Evolutionary conservation across 108 stramenopile genomes (phyloP).

Genomic region (Stephanodiscus minutulus): DNA sequence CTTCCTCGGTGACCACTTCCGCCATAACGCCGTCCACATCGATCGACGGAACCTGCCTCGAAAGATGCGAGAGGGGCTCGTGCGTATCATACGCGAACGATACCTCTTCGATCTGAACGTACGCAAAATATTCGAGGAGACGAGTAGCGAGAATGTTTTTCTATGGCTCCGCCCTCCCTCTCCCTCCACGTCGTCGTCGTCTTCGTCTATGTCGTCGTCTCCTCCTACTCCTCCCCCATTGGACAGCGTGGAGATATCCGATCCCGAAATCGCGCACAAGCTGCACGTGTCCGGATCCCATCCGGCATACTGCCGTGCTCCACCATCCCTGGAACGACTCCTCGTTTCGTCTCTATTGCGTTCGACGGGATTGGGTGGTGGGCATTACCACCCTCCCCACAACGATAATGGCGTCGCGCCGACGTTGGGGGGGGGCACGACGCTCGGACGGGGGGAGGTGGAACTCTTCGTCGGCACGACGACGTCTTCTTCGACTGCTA

Average conservation of each 20-base stretch:
- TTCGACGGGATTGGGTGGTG: slow-evolving; percentile 80
- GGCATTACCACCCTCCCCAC: slow-evolving; percentile 70
- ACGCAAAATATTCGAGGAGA: slow-evolving; percentile 62
- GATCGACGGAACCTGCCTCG: slow-evolving; percentile 17
- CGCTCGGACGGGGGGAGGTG: slow-evolving; percentile 86
- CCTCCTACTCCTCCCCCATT: slow-evolving; percentile 14
- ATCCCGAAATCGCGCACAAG: slow-evolving; percentile 70
- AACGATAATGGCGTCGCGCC: slow-evolving; percentile 7
- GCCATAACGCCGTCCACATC: slow-evolving; percentile 59
- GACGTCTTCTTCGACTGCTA: not conserved
- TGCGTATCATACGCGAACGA: slow-evolving; percentile 41
- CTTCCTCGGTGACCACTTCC: slow-evolving; percentile 51
- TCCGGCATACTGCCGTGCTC: slow-evolving; percentile 89
- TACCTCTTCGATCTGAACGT: slow-evolving; percentile 61
- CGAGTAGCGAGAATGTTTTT: slow-evolving; percentile 70
- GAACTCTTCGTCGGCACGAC: slow-evolving; percentile 77
- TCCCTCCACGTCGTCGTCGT: not conserved
- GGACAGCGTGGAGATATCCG: slow-evolving; percentile 77
- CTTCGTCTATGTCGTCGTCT: not conserved
- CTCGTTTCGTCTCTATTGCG: slow-evolving; percentile 67
- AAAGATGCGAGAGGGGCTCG: slow-evolving; percentile 26
- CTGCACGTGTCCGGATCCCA: slow-evolving; percentile 67
- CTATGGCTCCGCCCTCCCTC: slow-evolving; percentile 57
- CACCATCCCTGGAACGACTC: slow-evolving; percentile 73
- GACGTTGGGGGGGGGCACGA: slow-evolving; percentile 14